Conservation (phyloP, 805 yeast species). For the Clavispora phyllophila region DNA sequence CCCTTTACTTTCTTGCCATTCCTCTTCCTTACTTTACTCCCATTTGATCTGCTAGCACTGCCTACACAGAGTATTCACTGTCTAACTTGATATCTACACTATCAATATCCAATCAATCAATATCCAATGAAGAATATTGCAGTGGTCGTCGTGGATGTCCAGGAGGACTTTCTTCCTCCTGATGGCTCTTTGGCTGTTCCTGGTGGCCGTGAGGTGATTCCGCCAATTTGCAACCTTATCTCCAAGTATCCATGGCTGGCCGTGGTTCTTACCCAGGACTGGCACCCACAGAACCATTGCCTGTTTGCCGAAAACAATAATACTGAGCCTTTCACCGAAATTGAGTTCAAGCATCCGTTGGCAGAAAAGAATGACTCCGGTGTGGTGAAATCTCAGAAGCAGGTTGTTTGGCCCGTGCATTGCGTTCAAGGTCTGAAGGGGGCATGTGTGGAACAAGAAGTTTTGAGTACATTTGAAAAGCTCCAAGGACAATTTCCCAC, state of each 20-base stretch:
- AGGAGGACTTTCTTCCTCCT: slow-evolving; percentile 81
- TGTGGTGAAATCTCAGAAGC: slow-evolving; percentile 23
- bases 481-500: slow-evolving; percentile 32
- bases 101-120: too few species aligned
- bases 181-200: slow-evolving; percentile 71
- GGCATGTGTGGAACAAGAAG: slow-evolving; percentile 51
- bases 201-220: slow-evolving; percentile 56
- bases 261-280: slow-evolving; percentile 74
- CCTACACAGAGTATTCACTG: too few species aligned
- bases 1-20: too few species aligned
- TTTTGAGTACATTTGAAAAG: slow-evolving; percentile 32
- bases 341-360: slow-evolving; percentile 49
- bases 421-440: slow-evolving; percentile 75
- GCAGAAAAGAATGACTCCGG: slow-evolving; percentile 23
- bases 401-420: slow-evolving; percentile 85
- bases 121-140: slow-evolving; percentile 45
- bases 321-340: slow-evolving; percentile 45
- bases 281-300: slow-evolving; percentile 78
- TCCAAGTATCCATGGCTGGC: slow-evolving; percentile 48
- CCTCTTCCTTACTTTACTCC: too few species aligned
- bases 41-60: too few species aligned
- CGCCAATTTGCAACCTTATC: slow-evolving; percentile 45
- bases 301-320: slow-evolving; percentile 75
- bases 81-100: too few species aligned
- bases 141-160: slow-evolving; percentile 72